These are phyloP conservation scores for Trametes cubensis DNA, from an alignment of 768 basidiomycete species.

Conservation along the genomic window DNA sequence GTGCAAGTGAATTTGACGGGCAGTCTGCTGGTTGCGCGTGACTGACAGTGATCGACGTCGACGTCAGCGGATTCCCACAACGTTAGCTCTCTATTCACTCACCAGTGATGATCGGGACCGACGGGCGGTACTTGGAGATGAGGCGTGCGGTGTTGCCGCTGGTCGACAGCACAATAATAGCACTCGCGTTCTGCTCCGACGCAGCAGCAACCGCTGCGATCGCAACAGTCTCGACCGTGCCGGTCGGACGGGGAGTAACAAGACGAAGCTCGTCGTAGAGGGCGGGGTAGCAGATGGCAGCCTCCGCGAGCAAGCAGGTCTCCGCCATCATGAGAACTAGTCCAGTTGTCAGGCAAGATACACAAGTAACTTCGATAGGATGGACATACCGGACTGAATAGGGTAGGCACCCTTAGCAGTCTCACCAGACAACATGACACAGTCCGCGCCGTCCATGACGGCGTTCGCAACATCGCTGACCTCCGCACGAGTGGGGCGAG, in stretches of 20 bases:
- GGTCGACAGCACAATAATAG: slow-evolving; percentile 95
- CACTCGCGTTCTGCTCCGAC: slow-evolving; percentile 91
- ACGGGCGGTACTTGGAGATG: slow-evolving; percentile 94
- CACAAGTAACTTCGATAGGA: background rate
- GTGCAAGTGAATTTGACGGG: slow-evolving; percentile 95
- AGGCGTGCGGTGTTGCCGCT: slow-evolving; percentile 95
- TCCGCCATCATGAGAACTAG: slow-evolving; percentile 99
- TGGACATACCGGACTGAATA: slow-evolving; percentile 83
- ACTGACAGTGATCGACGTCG: slow-evolving; percentile 48
- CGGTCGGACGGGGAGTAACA: slow-evolving; percentile 84
- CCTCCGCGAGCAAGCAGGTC: slow-evolving; percentile 95
- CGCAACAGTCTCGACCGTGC: slow-evolving; percentile 94
- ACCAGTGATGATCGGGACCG: slow-evolving; percentile 95
- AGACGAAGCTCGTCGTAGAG: slow-evolving; percentile 86
- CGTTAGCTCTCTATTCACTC: slow-evolving; percentile 31
- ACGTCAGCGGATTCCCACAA: slow-evolving; percentile 1
- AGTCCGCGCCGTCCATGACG: slow-evolving; percentile 97
- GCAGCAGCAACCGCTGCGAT: slow-evolving; percentile 96
- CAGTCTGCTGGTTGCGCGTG: slow-evolving; percentile 93
- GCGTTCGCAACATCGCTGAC: slow-evolving; percentile 99
- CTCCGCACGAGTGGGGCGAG: slow-evolving; percentile 97
- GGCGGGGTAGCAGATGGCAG: slow-evolving; percentile 93
- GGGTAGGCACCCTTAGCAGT: slow-evolving; percentile 98
- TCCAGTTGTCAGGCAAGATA: background rate
- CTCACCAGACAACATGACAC: slow-evolving; percentile 99